Percentiles rank a stretch among this genome's conserved stretches.
phyloP scores from a whole-genome alignment of 805 yeast species.

The Debaryomyces tyrocola region DNA sequence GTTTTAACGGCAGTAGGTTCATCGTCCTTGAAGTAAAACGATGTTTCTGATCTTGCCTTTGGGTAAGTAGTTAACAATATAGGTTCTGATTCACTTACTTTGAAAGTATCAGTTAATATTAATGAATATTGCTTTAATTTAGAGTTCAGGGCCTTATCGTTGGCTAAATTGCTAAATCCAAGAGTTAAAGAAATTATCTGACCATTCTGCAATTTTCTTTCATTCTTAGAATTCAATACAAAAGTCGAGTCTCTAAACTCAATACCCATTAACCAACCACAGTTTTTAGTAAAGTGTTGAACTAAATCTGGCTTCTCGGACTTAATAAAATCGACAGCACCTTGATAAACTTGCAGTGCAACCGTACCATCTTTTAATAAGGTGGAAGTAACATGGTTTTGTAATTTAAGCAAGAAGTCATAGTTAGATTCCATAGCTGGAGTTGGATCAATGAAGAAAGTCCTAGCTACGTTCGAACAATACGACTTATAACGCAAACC shows the following conservation, averaged over 20 bases:
- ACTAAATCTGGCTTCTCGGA: constrained; percentile 62
- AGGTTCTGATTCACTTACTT: constrained; percentile 63
- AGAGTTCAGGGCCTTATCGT: constrained; percentile 44
- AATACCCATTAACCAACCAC: constrained; percentile 87
- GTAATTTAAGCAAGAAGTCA: constrained; percentile 70
- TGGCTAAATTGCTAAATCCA: constrained; percentile 68
- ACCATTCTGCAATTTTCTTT: constrained; percentile 65
- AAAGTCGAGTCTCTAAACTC: constrained; percentile 83
- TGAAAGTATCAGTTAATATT: constrained; percentile 77
- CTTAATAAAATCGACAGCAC: constrained; percentile 59
- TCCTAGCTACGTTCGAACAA: constrained; percentile 84
- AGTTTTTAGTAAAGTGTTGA: constrained; percentile 66
- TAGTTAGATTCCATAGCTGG: constrained; percentile 76
- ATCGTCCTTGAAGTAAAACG: constrained; percentile 79
- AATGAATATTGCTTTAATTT: constrained; percentile 66
- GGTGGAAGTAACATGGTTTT: constrained; percentile 55
- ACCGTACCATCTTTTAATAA: constrained; percentile 66
- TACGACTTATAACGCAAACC: constrained; percentile 87
- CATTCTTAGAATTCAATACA: constrained; percentile 71
- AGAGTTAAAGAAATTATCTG: constrained; percentile 73
- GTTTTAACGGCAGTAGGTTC: constrained; percentile 29
- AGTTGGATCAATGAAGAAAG: constrained; percentile 88
- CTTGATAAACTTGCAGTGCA: constrained; percentile 66
- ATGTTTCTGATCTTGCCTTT: constrained; percentile 69
- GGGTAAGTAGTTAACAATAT: constrained; percentile 71